These are phyloP conservation scores for Lachancea fermentati DNA, from an alignment of 805 yeast species.

Conservation along the genomic window DNA sequence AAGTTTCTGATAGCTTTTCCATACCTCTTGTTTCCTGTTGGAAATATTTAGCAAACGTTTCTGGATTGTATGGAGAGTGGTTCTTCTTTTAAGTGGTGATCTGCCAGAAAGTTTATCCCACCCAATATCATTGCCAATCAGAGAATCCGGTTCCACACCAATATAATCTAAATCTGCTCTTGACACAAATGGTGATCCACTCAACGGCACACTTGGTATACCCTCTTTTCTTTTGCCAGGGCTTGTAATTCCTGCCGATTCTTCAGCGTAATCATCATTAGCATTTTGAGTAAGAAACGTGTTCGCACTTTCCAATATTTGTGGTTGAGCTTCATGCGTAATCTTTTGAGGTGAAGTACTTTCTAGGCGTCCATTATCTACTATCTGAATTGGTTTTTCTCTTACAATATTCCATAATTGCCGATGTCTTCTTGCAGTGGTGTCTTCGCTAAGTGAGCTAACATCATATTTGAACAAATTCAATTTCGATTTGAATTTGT, in stretches of 20 bases:
- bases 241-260: slow-evolving; percentile 1
- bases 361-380: neutral
- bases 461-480: slow-evolving; percentile 5
- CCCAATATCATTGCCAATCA: neutral
- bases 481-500: slow-evolving; percentile 8
- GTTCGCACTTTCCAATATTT: slow-evolving; percentile 16
- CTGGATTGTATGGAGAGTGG: slow-evolving; percentile 15
- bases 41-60: slow-evolving; percentile 17
- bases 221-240: slow-evolving; percentile 2
- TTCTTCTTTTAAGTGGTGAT: slow-evolving; percentile 7
- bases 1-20: slow-evolving; percentile 18
- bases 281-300: slow-evolving; percentile 26
- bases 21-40: slow-evolving; percentile 16
- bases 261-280: slow-evolving; percentile 5
- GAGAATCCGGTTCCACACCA: slow-evolving; percentile 6
- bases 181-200: slow-evolving; percentile 9
- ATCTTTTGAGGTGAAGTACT: neutral
- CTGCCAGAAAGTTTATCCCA: slow-evolving; percentile 4
- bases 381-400: slow-evolving; percentile 7
- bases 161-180: slow-evolving; percentile 5
- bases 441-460: slow-evolving; percentile 1
- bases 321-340: neutral
- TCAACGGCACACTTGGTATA: slow-evolving; percentile 5
- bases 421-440: slow-evolving; percentile 6
- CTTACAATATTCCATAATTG: slow-evolving; percentile 11